Evolutionary conservation across 2,329 filamentous ascomycete species (phyloP).

Genomic region (Fusarium udum): DNA sequence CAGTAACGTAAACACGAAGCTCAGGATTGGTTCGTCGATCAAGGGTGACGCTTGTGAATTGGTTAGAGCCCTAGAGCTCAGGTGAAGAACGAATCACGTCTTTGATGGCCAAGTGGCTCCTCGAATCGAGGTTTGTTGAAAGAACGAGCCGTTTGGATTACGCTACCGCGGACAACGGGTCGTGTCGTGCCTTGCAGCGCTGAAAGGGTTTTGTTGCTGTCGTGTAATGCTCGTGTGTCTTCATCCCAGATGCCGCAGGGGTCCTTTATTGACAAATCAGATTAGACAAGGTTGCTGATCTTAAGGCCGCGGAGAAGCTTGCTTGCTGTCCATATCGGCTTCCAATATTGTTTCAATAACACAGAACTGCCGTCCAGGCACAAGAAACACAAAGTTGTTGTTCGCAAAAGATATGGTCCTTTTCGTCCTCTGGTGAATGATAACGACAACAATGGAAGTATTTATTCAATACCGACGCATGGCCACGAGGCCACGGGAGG

Average conservation of each 20-base stretch:
- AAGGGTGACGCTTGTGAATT: conserved; percentile 31
- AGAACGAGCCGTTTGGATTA: conserved; percentile 13
- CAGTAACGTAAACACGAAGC: conserved; percentile 42
- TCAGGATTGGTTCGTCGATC: conserved; percentile 41
- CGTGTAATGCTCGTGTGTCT: conserved; percentile 25
- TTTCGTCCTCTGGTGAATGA: conserved; percentile 13
- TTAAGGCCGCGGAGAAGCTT: conserved; percentile 38
- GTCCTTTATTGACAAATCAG: conserved; percentile 27
- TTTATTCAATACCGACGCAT: conserved; percentile 26
- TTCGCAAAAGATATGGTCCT: not conserved
- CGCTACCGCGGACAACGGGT: conserved; percentile 36
- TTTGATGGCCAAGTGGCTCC: conserved; percentile 23
- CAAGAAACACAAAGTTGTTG: not conserved
- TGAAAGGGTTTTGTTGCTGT: conserved; percentile 22
- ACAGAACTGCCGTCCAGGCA: not conserved
- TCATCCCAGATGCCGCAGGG: conserved; percentile 26
- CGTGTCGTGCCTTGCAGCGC: conserved; percentile 43
- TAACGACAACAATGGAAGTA: conserved; percentile 26
- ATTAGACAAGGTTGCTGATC: conserved; percentile 28
- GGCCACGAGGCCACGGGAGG: conserved; percentile 20
- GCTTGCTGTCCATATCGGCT: conserved; percentile 3
- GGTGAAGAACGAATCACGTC: conserved; percentile 35
- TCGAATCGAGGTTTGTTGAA: conserved; percentile 19
- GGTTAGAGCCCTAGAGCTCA: conserved; percentile 23
- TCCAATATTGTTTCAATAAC: not conserved